These are phyloP conservation scores for Rhodamnia rubescens DNA, from an alignment of 345 rosid species.

Conservation along the genomic window DNA sequence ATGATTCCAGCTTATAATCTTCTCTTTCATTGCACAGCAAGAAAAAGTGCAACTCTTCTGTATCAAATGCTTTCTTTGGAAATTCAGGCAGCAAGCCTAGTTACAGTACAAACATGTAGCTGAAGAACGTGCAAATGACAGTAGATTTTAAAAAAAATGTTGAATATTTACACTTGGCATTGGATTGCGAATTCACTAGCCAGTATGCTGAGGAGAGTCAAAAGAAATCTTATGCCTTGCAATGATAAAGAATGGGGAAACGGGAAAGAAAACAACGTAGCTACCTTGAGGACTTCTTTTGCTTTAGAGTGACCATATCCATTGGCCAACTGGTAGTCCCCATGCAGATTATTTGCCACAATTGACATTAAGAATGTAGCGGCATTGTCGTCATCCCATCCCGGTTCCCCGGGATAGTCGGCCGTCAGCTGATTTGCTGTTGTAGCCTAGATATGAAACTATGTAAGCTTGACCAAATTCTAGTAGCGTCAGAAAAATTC, in stretches of 20 bases:
- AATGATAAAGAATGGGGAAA: neutral
- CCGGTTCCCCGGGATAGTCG: slow-evolving; percentile 53
- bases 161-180: neutral
- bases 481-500: neutral
- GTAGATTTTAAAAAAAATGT: neutral
- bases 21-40: neutral
- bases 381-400: slow-evolving; percentile 56
- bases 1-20: neutral
- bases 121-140: neutral
- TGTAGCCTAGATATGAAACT: slow-evolving; percentile 33
- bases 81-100: neutral
- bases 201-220: neutral
- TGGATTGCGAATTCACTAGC: no score
- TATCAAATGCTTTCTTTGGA: neutral
- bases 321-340: slow-evolving; percentile 69
- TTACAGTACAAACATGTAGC: neutral
- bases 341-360: slow-evolving; percentile 51
- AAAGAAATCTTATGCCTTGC: neutral
- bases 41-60: neutral
- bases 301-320: slow-evolving; percentile 50
- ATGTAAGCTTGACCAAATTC: neutral
- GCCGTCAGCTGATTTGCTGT: slow-evolving; percentile 43
- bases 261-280: neutral
- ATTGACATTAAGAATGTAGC: slow-evolving; percentile 60
- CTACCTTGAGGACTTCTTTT: slow-evolving; percentile 55